Percentiles rank a stretch among this genome's conserved stretches.
phyloP scores from a whole-genome alignment of 805 yeast genomes.

The Sungouiozyma ichnusensis region DNA sequence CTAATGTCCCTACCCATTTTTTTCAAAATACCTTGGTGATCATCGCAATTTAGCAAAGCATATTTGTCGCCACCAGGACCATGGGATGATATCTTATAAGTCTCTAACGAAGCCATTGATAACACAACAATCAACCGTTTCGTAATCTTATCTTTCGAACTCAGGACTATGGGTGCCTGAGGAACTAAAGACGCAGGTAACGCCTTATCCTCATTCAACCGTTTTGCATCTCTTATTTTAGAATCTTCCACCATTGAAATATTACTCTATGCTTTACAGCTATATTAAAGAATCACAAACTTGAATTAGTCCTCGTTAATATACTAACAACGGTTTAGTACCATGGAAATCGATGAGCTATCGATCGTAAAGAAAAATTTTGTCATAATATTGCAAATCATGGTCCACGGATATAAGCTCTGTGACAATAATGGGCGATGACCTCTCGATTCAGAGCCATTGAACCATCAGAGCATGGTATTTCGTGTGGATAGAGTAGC shows the following conservation, averaged over 20 bases:
- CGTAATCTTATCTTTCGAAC: constrained; percentile 76
- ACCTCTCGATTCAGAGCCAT: no score
- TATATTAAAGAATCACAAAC: no score
- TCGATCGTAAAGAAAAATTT: background rate
- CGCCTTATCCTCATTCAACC: constrained; percentile 29
- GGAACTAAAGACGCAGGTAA: constrained; percentile 75
- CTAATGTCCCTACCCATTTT: constrained; percentile 96
- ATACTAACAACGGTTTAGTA: no score
- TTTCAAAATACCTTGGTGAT: constrained; percentile 89
- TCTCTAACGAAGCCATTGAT: constrained; percentile 90
- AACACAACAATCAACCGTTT: constrained; percentile 89
- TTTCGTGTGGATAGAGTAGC: no score
- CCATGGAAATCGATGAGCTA: background rate
- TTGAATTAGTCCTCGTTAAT: no score
- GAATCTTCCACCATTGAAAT: constrained; percentile 37
- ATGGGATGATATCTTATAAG: constrained; percentile 76
- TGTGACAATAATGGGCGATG: no score
- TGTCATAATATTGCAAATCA: background rate
- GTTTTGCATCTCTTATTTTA: constrained; percentile 35
- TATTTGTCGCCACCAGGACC: constrained; percentile 83
- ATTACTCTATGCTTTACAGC: no score
- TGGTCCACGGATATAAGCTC: background rate
- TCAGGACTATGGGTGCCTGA: constrained; percentile 68
- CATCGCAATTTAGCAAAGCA: constrained; percentile 92
- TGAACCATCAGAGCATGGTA: no score